Evolutionary conservation across 78 protist genomes (phyloP).

Genomic region (Creolimax fragrantissima): DNA sequence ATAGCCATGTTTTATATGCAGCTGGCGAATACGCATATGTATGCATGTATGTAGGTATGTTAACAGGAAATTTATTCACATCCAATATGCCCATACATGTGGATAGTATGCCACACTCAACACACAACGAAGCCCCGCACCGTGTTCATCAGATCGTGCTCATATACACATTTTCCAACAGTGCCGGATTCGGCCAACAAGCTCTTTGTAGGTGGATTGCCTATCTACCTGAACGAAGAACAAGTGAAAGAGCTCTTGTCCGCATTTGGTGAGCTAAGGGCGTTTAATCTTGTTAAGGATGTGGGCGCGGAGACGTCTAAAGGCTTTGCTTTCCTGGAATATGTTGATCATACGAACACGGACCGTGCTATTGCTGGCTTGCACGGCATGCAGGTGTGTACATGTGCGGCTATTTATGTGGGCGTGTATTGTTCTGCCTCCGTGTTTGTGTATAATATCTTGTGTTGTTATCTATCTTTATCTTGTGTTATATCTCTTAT

Average conservation of each 20-base stretch:
- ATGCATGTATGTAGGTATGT: not conserved
- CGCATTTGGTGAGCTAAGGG: not conserved
- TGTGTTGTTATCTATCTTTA: not conserved
- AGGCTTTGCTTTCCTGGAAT: conserved; percentile 10
- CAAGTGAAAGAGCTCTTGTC: conserved; percentile 12
- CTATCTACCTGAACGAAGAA: not conserved
- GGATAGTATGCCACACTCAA: too few species aligned
- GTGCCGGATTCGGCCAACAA: not conserved
- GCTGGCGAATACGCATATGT: not conserved
- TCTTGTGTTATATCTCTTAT: too few species aligned
- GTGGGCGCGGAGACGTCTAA: not conserved
- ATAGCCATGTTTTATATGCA: too few species aligned
- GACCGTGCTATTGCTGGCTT: conserved; percentile 15
- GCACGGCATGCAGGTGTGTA: conserved; percentile 19
- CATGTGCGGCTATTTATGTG: not conserved
- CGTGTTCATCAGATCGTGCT: too few species aligned
- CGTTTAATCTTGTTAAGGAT: not conserved
- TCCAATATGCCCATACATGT: too few species aligned
- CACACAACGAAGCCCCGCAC: too few species aligned
- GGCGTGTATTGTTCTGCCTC: not conserved
- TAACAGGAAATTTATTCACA: too few species aligned
- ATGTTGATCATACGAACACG: not conserved
- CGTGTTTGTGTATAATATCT: not conserved
- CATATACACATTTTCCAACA: not conserved
- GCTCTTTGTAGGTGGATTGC: conserved; percentile 5